Percentiles rank a stretch among this genome's conserved stretches.
These are phyloP conservation scores for Aspergillus unguis DNA, from an alignment of 2,329 filamentous ascomycete genomes.

Conservation along the genomic window DNA sequence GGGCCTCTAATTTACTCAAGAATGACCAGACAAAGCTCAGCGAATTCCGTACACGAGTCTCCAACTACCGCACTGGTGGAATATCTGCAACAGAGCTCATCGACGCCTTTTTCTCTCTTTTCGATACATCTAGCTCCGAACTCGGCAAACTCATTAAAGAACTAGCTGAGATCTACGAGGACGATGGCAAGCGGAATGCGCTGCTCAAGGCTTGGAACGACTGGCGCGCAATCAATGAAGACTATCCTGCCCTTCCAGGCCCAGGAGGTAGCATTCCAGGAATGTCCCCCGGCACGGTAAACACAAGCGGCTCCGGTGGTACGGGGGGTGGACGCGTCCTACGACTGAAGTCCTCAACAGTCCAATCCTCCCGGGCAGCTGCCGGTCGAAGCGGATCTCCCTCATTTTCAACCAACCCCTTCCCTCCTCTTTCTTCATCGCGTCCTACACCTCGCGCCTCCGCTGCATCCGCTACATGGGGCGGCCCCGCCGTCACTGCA, in stretches of 20 bases:
- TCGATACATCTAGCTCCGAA: constrained; percentile 74
- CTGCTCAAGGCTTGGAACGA: constrained; percentile 87
- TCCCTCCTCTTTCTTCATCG: constrained; percentile 42
- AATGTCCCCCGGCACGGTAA: constrained; percentile 42
- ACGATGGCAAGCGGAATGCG: constrained; percentile 67
- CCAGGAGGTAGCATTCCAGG: constrained; percentile 65
- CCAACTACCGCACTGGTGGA: constrained; percentile 68
- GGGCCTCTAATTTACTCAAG: constrained; percentile 74
- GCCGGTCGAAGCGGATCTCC: constrained; percentile 57
- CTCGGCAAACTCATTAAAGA: constrained; percentile 88
- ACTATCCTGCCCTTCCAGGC: constrained; percentile 84
- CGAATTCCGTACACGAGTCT: constrained; percentile 76
- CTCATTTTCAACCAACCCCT: constrained; percentile 41
- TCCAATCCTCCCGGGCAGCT: constrained; percentile 62
- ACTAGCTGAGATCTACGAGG: constrained; percentile 87
- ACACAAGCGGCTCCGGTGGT: constrained; percentile 59
- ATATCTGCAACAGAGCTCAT: constrained; percentile 73
- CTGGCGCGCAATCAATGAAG: constrained; percentile 93
- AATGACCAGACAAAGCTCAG: constrained; percentile 72
- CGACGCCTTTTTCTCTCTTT: constrained; percentile 82
- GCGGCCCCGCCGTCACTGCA: constrained; percentile 21
- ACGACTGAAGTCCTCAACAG: constrained; percentile 66
- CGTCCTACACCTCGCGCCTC: constrained; percentile 21
- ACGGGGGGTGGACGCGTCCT: constrained; percentile 63
- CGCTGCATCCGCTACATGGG: constrained; percentile 24